phyloP scores from a whole-genome alignment of 768 basidiomycete genomes.

The Gautieria morchelliformis region DNA sequence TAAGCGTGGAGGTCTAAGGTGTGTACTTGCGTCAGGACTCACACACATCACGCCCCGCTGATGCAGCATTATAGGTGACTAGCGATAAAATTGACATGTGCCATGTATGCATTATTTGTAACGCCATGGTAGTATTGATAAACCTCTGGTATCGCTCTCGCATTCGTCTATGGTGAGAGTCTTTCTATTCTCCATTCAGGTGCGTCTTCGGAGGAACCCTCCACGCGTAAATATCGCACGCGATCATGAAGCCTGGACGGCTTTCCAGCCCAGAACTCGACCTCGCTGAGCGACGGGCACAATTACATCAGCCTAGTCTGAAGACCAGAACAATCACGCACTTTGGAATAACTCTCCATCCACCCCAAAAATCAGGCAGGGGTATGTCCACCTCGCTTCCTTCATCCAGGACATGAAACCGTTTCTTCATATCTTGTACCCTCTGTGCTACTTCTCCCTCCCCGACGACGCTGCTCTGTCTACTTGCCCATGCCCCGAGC shows the following conservation, averaged over 20 bases:
- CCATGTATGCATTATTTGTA: not conserved
- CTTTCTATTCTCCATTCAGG: constrained; percentile 71
- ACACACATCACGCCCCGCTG: not conserved
- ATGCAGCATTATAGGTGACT: not conserved
- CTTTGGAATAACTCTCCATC: constrained; percentile 90
- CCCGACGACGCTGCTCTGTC: constrained; percentile 69
- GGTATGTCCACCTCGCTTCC: constrained; percentile 46
- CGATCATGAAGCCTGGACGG: constrained; percentile 93
- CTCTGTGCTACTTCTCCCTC: constrained; percentile 62
- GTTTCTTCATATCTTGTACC: constrained; percentile 46
- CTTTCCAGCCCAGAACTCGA: constrained; percentile 97
- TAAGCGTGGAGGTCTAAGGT: constrained; percentile 27
- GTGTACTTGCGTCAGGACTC: too few relatives aligned
- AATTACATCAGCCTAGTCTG: not conserved
- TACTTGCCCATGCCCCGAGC: constrained; percentile 90
- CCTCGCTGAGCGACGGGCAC: constrained; percentile 48
- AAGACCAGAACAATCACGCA: constrained; percentile 28
- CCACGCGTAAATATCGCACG: constrained; percentile 59
- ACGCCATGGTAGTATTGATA: not conserved
- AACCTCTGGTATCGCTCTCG: not conserved
- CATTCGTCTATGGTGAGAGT: constrained; percentile 52
- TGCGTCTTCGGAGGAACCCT: constrained; percentile 36
- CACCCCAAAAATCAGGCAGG: constrained; percentile 90
- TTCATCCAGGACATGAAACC: constrained; percentile 39
- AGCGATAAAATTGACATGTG: not conserved